Evolutionary conservation across 768 basidiomycete genomes (phyloP), one percentile per base, ranked within the genome.

Genomic region (Infundibulicybe gibba): DNA sequence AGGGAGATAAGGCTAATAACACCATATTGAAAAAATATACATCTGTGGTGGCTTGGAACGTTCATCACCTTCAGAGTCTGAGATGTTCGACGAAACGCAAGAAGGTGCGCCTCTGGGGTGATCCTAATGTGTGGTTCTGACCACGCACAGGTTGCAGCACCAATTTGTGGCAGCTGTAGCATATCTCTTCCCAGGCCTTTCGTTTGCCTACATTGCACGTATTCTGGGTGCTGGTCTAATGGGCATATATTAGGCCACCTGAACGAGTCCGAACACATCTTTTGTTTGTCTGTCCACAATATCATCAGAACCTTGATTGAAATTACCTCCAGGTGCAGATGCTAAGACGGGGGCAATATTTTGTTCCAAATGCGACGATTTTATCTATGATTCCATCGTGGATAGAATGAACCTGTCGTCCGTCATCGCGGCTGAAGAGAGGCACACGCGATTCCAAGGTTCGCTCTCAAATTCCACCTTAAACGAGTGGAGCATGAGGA

Each of bases 281-380:
- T 90, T 56, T 83, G 90, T 88, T 43, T 52, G 86, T 77, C 13
- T 9, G 16, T 15, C 9, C 17, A 9, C 37, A 40, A 20, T 32
- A n/a, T n/a, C 17, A 34, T 17, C 14, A 19, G 35, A 32, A 14
- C 15, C 37, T 14, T 30, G 6, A 37, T 39, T 12, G 34, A 44
- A 15, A 54, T 30, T 40, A 32, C 37, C 39, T 38, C 6, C 54
- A 94, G 92, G 85, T 56, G 79, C 80, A 20, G 91, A 94, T 61
- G 70, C 79, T 3, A 79, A 77, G 52, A 77, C 83, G 0, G 92
- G 93, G n/a, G 70, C 72, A 9, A 66, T 94, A 2, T 94, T 79
- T 57, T 94, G 93, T 60, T 61, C 68, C 2, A 68, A 74, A 31
- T 94, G 92, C 65, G 73, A 83, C 32, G 86, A 93, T 59, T 84